Base-by-base conservation (phyloP, 805 yeast species). In the Ogataea pignaliae region DNA sequence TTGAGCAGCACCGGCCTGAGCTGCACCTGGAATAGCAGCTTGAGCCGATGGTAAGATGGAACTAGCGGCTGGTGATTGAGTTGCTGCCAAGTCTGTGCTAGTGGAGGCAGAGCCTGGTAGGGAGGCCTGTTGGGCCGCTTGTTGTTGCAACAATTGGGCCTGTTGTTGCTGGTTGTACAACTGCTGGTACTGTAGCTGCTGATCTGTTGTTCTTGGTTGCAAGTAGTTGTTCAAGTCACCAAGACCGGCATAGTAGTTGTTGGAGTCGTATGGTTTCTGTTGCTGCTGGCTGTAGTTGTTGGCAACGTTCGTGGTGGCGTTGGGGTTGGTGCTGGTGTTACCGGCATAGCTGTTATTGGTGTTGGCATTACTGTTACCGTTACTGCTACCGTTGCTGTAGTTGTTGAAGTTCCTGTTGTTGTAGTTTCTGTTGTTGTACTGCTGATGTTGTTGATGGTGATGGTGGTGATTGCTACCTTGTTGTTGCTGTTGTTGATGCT, bases 201-300 rank as follows among this genome's bases (percentile, higher is more conserved):
- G 59, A 42, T 59, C 60, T 39, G 52, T 45, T 44, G 50, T 55
- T 48, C 51, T 53, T 16, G 53, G 48, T 45, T 52, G 57, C 35
- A 55, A 44, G 47, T 58, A 58, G 46, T 51, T 58, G 48, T 59
- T 58, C 39, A 57, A 43, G 39, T 59, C 61, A 21, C 54, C 48
- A 14, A 51, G 48, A 37, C 59, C 56, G 34, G 51, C 55, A 48
- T 49, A 51, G 45, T 48, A 47, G 51, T 50, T 55, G 34, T 48
- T 46, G 36, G 47, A 53, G 35, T 44, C 53, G 33, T 46, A 47
- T 8, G 46, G 44, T 43, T 52, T 46, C 32, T 45, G 54, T 34
- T 46, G 51, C 39, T 52, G 56, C 18, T 44, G 48, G 39, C 50
- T 46, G 50, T 42, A 41, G 49, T 39, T 45, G 43, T 37, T 34